Evolutionary conservation across 345 rosid species (phyloP), one percentile per base, ranked within the genome.

Genomic region (Heritiera fomes): DNA sequence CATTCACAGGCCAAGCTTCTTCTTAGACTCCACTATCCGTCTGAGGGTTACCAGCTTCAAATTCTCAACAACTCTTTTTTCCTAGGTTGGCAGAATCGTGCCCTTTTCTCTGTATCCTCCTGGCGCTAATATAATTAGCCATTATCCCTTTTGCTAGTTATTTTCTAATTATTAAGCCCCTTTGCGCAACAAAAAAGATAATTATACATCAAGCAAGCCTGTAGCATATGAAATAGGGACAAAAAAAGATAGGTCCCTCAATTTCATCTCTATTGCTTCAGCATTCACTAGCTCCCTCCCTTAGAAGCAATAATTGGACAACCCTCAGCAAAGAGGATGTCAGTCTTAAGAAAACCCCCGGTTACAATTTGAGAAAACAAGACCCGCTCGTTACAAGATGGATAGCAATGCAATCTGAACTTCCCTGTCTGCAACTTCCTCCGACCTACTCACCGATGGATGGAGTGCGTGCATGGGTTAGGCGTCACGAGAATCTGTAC

Each of bases 1-100:
- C 78, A 89, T 11, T 91, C 99, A 13, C 99, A 96, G 84, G 99
- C 99, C 8, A 94, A 93, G 90, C 91, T 96, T 71, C 89, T 96
- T 15, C 81, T 96, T 32, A 86, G 97, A 80, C 97, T 96, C 63
- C 98, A 96, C 79, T 96, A 96, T 84, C 99, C 99, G 23, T 91
- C 94, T 2, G 99, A 93, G 80, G 99, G 99, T 78, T 96, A 91
- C 78, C 91, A 86, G 78, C 95, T 95, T 82, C 91, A 87, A 82
- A 84, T 88, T 78, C 87, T 83, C 72, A 88, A 85, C 83, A 71
- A 88, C 81, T 88, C 89, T 73, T 87, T 89, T 77, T 90, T 88
- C 83, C 86, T 96, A 20, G 96, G 97, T 45, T 96, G 99, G 99
- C 92, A 87, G 79, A 88, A 86, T 85, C 93, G 94, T 65, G 77